Evolutionary conservation across 768 basidiomycete genomes (phyloP), one percentile per base, ranked within the genome.

Genomic region (Boletus barrowsii): DNA sequence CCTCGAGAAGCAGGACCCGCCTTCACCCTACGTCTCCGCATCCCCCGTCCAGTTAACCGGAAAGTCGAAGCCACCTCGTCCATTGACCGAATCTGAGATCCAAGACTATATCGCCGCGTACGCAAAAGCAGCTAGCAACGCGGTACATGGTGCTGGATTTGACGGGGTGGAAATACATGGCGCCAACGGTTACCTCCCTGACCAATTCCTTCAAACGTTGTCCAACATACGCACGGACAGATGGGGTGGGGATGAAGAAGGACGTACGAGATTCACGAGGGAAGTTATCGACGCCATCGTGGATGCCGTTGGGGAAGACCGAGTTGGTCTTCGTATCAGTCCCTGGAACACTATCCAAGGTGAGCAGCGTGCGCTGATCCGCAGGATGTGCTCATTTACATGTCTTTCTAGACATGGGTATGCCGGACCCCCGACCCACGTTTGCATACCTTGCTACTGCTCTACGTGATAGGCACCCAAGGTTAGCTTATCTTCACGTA

Each of bases 181-280:
- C 52, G 74, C 73, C 50, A 76, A 77, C 54, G 74, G 75, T 1
- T 81, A 78, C 54, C 64, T 84, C 3, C 42, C 77, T 4, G 83
- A 88, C 61, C 83, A 88, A 63, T 87, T 88, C 72, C 53, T 54
- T 8, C 56, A 54, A 24, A 45, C 42, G 6, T 10, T 33, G n/a
- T 54, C 47, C 35, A 57, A 71, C 66, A 59, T 73, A 14, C 76
- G 84, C 17, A 80, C 77, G 15, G 86, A 89, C 65, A 72, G 75
- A 49, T 90, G 86, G 65, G 88, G 88, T 0, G 87, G 88, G 1
- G 80, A 76, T 33, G 60, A 79, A 42, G 78, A 80, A 58, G 79
- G 79, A 51, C 64, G 82, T 10, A 62, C 70, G 1, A 68, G 78
- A 14, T 82, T 84, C 62, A 55, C 66, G 2, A 68, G 78, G n/a